Evolutionary conservation across 1,284 basidiomycete genomes (phyloP).

Genomic region (Boletus semigastroideus): DNA sequence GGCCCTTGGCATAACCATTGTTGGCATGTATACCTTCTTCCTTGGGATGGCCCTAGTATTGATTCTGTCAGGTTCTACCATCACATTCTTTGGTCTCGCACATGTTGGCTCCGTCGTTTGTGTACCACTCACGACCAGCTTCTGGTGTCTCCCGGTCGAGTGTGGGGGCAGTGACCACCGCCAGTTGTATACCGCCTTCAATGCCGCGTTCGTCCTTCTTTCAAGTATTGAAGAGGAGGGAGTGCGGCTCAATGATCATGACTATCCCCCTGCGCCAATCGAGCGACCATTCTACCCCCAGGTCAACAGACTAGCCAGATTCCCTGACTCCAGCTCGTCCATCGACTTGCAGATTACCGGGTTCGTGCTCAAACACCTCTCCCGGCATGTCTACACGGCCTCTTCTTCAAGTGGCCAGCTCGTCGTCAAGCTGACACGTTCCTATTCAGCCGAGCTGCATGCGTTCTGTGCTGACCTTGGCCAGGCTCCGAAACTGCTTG

Average conservation of each 20-base stretch:
- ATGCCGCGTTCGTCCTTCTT: not conserved
- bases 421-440: not conserved
- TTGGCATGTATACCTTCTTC: not conserved
- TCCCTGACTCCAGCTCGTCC: not conserved
- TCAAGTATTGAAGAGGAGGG: not conserved
- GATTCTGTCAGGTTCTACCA: not conserved
- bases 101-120: not conserved
- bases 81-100: not conserved
- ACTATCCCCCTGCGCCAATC: not conserved
- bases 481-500: not conserved
- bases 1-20: not conserved
- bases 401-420: not conserved
- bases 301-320: not conserved
- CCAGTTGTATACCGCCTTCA: not conserved
- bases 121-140: not conserved
- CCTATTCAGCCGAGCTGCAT: not conserved
- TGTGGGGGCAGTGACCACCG: not conserved
- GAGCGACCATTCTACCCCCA: not conserved
- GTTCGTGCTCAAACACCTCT: not conserved
- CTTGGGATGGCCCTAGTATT: not conserved
- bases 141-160: not conserved
- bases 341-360: not conserved
- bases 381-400: not conserved
- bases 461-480: not conserved
- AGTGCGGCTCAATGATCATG: not conserved